Evolutionary conservation across 768 basidiomycete species (phyloP).

Genomic region (Pleurotus salmoneostramineus): DNA sequence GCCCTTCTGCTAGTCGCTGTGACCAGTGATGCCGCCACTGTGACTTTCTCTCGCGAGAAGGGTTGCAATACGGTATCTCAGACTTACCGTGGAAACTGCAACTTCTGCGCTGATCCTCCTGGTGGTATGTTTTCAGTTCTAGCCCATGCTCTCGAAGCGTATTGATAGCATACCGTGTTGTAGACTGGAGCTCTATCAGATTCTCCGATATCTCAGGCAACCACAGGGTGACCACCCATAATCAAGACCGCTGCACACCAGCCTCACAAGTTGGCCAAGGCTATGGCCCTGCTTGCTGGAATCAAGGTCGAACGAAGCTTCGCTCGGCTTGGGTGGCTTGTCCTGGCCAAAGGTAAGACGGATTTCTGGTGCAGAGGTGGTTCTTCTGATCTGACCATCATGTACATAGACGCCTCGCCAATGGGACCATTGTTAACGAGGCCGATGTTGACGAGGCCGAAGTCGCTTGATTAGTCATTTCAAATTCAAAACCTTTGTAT

Average conservation of each 20-base stretch:
- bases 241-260: slow-evolving; percentile 10
- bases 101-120: background rate
- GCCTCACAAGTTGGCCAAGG: slow-evolving; percentile 13
- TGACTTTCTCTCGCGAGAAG: background rate
- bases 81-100: background rate
- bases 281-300: slow-evolving; percentile 10
- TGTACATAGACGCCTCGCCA: background rate
- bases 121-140: background rate
- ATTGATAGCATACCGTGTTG: too few relatives aligned
- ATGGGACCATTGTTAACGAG: background rate
- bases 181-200: slow-evolving; percentile 3
- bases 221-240: slow-evolving; percentile 7
- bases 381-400: background rate
- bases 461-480: background rate
- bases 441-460: background rate
- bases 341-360: background rate
- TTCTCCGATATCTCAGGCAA: slow-evolving; percentile 8
- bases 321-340: slow-evolving; percentile 13
- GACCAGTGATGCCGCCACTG: background rate
- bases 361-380: background rate
- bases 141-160: background rate
- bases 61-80: background rate
- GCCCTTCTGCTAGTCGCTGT: background rate
- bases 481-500: background rate
- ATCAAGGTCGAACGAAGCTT: slow-evolving; percentile 9